Base-by-base conservation (phyloP, 2,329 filamentous ascomycete species). In the Stemphylium beticola region DNA sequence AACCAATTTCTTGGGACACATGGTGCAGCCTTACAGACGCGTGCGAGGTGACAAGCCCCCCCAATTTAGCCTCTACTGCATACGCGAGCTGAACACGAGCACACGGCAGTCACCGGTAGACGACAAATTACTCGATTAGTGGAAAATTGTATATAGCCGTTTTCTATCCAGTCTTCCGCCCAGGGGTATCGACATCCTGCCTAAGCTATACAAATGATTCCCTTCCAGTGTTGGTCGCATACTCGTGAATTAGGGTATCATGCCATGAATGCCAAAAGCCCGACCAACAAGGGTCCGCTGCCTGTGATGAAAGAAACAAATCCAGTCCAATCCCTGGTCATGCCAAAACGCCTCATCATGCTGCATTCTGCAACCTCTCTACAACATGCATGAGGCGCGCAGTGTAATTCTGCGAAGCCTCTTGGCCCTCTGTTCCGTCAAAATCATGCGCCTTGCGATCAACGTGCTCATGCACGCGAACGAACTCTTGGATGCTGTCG, bases 401-500 rank as follows among this genome's bases (percentile, higher is more conserved):
- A 4, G 83, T 85, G 58, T 87, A 84, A 18, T 78, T 81, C 49
- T 70, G 69, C 73, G 75, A 76, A 4, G 76, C 74, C 52, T 79
- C 75, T 48, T 77, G 75, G 1, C 79, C 75, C 52, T 83, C 82
- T 33, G 78, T 76, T 32, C 78, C 78, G 20, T 79, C 76, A 39
- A 80, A 77, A 14, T 72, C 70, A 47, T 79, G 74, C 12, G 70
- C 67, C 52, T 79, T 75, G 12, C 64, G 61, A 34, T 89, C 87
- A 12, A 87, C 84, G 57, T 80, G 80, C 57, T 82, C 81, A 65
- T 89, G 81, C 58, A 87, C 82, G 34, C 77, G 75, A 26, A 87
- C 78, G 60, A 90, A 89, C 60, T 88, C 85, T 52, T 84, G 80
- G 12, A 88, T 82, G 2, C 83, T 85, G 8, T 79, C 78, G 20